Evolutionary conservation across 2,329 filamentous ascomycete species (phyloP).

Genomic region (Nakataea oryzae): DNA sequence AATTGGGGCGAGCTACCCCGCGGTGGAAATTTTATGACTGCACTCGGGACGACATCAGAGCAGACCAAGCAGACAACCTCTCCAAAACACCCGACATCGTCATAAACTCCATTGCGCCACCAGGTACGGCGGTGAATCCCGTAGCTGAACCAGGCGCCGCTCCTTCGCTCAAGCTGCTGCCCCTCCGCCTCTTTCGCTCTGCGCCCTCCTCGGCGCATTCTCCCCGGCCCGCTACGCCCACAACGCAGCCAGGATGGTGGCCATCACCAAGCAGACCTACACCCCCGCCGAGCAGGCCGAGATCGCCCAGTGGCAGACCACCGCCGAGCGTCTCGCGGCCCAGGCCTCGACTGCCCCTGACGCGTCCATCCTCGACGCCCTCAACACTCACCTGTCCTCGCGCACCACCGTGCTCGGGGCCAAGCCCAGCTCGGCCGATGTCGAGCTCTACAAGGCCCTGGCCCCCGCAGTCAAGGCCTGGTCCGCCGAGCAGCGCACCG

Average conservation of each 20-base stretch:
- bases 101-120: too few species aligned
- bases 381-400: constrained; percentile 80
- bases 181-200: constrained; percentile 23
- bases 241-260: constrained; percentile 44
- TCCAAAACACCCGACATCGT: too few species aligned
- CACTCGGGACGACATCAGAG: neutral
- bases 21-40: neutral
- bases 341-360: constrained; percentile 37
- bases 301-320: constrained; percentile 81
- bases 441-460: constrained; percentile 71
- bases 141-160: neutral
- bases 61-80: too few species aligned
- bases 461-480: constrained; percentile 69
- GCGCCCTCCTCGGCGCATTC: constrained; percentile 17
- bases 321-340: constrained; percentile 55
- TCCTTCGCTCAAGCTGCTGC: constrained; percentile 28
- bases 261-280: constrained; percentile 54
- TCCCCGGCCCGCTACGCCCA: constrained; percentile 13
- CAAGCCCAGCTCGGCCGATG: constrained; percentile 82
- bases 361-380: constrained; percentile 59
- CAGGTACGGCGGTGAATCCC: neutral
- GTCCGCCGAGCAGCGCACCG: constrained; percentile 78
- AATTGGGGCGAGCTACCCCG: neutral
- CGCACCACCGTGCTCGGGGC: constrained; percentile 81
- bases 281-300: constrained; percentile 72